Base-by-base conservation (phyloP, 31 red algal species). In the Porphyra umbilicalis region DNA sequence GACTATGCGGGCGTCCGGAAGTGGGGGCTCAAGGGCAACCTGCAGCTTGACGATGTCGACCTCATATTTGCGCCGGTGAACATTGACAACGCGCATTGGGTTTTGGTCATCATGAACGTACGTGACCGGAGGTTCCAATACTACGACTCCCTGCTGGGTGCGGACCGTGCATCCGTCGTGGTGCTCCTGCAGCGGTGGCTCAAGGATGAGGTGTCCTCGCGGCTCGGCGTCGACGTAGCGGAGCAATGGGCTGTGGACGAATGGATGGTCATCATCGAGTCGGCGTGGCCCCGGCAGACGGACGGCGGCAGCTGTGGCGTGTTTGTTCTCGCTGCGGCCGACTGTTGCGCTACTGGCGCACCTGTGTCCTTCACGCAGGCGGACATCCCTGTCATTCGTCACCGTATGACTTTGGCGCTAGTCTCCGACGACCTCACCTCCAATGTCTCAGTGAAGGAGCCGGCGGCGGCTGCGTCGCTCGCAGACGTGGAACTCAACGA, bases 301-400 rank as follows among this genome's bases (percentile, higher is more conserved):
- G 93, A 95, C 76, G 38, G 74, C 36, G 93, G 93, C 35, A 90
- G 88, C 6, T 95, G 93, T 75, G 93, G 93, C 29, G 87, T 95
- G 32, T 95, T 95, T 84, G 79, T 81, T 9, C 79, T 95, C 25
- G 87, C 85, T 35, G 85, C 86, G 33, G 93, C 93, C 30, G 93
- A 95, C 18, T 90, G 80, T 44, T 82, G 91, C 35, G 88, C 86
- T 76, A 75, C 77, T 32, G 87, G 87, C 2, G 13, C 76, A 35
- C 8, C 75, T 9, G 82, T 89, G 29, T 78, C 76, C 31, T 95
- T 95, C 35, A 42, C 44, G 8, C 93, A 95, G 77, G 35, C 77
- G 6, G 79, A 95, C 82, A 86, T 91, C 34, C 68, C 39, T 10
- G 84, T 75, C 36, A 40, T 95, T 57, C 84, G 93, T 32, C 34